Base-by-base conservation (phyloP, 2,329 filamentous ascomycete species). In the Trichoderma cornu-damae region DNA sequence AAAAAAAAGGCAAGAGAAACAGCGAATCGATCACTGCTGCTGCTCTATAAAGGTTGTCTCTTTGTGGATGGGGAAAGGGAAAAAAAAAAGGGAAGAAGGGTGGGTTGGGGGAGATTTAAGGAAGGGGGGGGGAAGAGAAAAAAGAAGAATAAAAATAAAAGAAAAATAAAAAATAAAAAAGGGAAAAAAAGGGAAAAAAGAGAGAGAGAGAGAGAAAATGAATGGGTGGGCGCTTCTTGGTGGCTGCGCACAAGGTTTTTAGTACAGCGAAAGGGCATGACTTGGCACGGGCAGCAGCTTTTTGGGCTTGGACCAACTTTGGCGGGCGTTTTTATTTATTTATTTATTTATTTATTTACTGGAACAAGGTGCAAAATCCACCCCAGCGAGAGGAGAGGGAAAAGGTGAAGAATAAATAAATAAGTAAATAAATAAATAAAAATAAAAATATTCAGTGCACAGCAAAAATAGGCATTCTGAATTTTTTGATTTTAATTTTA, bases 11-110 rank as follows among this genome's bases (percentile, higher is more conserved):
- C 16, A 63, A 66, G 64, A 35, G 66, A 64, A 65, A 73, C 72
- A 74, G 72, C 68, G 68, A 67, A 58, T 53, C 48, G 57, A 68
- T 69, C 66, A 72, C 72, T 73, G 72, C 65, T 73, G 72, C 65
- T 71, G 68, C 70, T 72, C 70, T 71, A 44, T 24, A n/a, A 48
- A 68, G 66, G 70, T 68, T 68, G 70, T 72, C 70, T 65, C 70
- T 72, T 57, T 67, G n/a, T n/a, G 66, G 61, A 59, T 57, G 61
- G 61, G 52, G 62, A 51, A 60, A 60, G 20, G 32, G 26, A 20
- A 22, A 30, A 58, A 40, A 49, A 51, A 60, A 60, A 28, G 32
- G 26, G 28, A 22, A 30, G 53, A 40, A 49, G 34, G 42, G 50
- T 44, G 57, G 42, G 51, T 22, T 52, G 49, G 40, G 26, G 52